phyloP scores from a whole-genome alignment of 2,329 filamentous ascomycete genomes.

The Graphiopsis chlorocephala region DNA sequence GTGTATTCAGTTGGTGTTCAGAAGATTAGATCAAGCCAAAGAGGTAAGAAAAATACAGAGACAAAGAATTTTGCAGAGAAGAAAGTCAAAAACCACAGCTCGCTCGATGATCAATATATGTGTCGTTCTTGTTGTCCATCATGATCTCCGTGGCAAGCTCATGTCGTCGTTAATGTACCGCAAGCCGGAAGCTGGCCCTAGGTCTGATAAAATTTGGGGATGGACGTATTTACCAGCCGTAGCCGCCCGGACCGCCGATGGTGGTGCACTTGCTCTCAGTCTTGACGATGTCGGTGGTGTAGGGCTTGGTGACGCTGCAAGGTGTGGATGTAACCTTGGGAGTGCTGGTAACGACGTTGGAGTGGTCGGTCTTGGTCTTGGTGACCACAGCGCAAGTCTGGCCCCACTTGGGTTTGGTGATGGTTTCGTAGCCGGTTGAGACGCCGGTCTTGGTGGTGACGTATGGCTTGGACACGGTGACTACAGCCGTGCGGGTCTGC shows the following conservation, averaged over 20 bases:
- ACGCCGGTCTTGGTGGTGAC: not conserved
- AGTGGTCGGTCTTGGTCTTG: constrained; percentile 12
- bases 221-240: not conserved
- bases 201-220: not conserved
- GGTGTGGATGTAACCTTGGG: constrained; percentile 5
- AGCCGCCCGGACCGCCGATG: not conserved
- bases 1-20: constrained; percentile 2
- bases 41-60: not conserved
- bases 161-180: not conserved
- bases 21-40: not conserved
- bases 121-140: not conserved
- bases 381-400: not conserved
- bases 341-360: constrained; percentile 1
- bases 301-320: constrained; percentile 11
- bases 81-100: not conserved
- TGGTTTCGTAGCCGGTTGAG: not conserved
- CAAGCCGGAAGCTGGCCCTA: not conserved
- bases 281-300: not conserved
- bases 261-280: constrained; percentile 13
- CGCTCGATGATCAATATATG: not conserved
- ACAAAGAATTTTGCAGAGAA: not conserved
- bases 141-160: not conserved
- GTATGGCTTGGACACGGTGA: not conserved
- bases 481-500: not conserved
- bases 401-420: constrained; percentile 4